These are phyloP conservation scores for Geosmithia putterillii DNA, from an alignment of 2,329 filamentous ascomycete species.

Conservation along the genomic window DNA sequence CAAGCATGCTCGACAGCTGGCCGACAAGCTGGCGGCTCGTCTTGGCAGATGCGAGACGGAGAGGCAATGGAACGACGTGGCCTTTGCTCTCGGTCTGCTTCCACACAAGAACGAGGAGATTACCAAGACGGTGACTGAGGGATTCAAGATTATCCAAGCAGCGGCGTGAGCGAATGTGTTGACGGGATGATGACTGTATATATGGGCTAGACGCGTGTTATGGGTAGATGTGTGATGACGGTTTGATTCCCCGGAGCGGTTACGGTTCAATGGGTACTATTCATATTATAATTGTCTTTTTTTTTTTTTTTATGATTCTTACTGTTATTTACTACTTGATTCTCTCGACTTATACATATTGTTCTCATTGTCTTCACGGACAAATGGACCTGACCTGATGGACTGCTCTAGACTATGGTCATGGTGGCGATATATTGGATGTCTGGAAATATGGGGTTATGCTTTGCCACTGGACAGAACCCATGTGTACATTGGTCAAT, in stretches of 20 bases:
- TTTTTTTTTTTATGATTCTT: not conserved
- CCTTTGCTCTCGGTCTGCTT: constrained; percentile 77
- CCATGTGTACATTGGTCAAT: no score
- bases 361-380: not conserved
- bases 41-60: constrained; percentile 80
- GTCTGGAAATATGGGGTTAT: no score
- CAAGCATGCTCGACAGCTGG: constrained; percentile 90
- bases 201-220: not conserved
- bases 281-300: not conserved
- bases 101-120: constrained; percentile 94
- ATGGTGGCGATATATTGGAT: no score
- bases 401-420: no score
- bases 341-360: no score
- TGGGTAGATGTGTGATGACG: not conserved
- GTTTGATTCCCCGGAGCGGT: not conserved
- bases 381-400: not conserved
- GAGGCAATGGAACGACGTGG: constrained; percentile 94
- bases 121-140: constrained; percentile 59
- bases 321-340: not conserved
- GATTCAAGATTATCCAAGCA: constrained; percentile 60
- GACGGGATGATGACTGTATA: not conserved
- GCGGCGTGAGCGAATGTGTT: constrained; percentile 29
- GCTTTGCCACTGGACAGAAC: no score
- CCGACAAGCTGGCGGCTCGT: constrained; percentile 82
- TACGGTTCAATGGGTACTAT: not conserved